Conservation (phyloP, 2,329 filamentous ascomycete genomes). For the Onygenales sp. region DNA sequence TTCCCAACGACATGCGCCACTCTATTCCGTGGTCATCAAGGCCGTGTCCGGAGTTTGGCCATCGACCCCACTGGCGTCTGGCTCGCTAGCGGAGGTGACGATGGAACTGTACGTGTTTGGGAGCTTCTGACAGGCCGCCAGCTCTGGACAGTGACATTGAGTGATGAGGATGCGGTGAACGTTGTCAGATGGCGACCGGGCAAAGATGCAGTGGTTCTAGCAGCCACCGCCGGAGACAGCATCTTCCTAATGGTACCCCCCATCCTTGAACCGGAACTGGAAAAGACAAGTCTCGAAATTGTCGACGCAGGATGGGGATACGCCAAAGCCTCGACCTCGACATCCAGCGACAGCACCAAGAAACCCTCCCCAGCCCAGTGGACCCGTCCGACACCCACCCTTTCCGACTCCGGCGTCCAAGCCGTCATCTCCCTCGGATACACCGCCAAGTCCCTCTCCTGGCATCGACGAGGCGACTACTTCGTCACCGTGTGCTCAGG, state of each 20-base stretch:
- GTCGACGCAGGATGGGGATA: constrained; percentile 90
- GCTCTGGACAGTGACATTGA: constrained; percentile 73
- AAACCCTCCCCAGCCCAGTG: constrained; percentile 75
- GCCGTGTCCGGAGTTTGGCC: constrained; percentile 72
- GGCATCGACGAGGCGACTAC: constrained; percentile 92
- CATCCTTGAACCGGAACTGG: constrained; percentile 60
- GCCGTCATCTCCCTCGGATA: constrained; percentile 72
- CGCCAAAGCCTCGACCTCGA: constrained; percentile 48
- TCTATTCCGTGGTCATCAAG: constrained; percentile 79
- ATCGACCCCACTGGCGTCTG: constrained; percentile 79
- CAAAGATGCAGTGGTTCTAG: constrained; percentile 69
- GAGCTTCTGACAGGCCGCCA: constrained; percentile 77
- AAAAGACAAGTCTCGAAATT: constrained; percentile 63
- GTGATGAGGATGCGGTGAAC: constrained; percentile 69
- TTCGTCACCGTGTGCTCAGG: constrained; percentile 79
- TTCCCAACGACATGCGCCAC: constrained; percentile 88
- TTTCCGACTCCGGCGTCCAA: constrained; percentile 67
- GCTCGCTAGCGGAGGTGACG: constrained; percentile 86
- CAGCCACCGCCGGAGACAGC: constrained; percentile 74
- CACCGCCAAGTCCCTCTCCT: constrained; percentile 77
- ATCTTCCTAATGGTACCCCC: constrained; percentile 76
- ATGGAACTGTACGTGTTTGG: constrained; percentile 88
- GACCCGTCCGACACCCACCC: constrained; percentile 63
- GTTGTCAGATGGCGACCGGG: constrained; percentile 82
- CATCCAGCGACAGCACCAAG: constrained; percentile 43